Percentiles rank a stretch among this genome's conserved stretches.
Conservation (phyloP, 352 stramenopile genomes). For the Globisporangium nunn region DNA sequence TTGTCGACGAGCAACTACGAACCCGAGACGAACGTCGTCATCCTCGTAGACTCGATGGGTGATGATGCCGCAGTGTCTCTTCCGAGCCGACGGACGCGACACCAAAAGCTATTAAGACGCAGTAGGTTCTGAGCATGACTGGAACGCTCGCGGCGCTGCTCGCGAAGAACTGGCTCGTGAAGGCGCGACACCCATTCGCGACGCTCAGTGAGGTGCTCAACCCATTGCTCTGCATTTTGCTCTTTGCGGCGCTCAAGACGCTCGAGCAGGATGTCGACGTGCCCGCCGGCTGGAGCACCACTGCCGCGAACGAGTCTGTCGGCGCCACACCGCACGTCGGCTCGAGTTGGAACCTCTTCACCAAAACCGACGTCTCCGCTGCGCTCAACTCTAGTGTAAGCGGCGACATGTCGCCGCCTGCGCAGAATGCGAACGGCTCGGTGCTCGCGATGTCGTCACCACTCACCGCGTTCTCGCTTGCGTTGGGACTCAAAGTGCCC, state of each 20-base stretch:
- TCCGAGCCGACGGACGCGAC: background rate
- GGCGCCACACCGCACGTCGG: slow-evolving; percentile 12
- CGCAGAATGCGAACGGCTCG: background rate
- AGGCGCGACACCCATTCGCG: slow-evolving; percentile 53
- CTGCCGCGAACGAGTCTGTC: slow-evolving; percentile 23
- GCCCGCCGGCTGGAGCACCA: slow-evolving; percentile 39
- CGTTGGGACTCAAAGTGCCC: slow-evolving; percentile 27
- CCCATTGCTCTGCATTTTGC: slow-evolving; percentile 60
- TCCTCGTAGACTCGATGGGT: too few relatives aligned
- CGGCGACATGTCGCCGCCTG: background rate
- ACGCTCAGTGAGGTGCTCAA: slow-evolving; percentile 60
- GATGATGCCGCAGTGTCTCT: background rate
- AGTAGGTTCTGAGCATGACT: background rate
- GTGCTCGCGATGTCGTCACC: background rate
- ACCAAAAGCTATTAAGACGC: too few relatives aligned
- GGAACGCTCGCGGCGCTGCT: slow-evolving; percentile 36
- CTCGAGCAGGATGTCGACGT: slow-evolving; percentile 42
- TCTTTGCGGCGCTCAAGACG: slow-evolving; percentile 63
- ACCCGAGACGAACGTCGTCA: too few relatives aligned
- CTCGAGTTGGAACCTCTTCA: slow-evolving; percentile 33
- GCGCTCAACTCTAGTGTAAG: slow-evolving; percentile 14
- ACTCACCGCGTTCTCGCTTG: slow-evolving; percentile 15
- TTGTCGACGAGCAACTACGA: too few relatives aligned
- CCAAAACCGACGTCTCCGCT: slow-evolving; percentile 8
- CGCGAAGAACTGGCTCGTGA: slow-evolving; percentile 70